Evolutionary conservation across 768 basidiomycete species (phyloP).

Genomic region (Naganishia onofrii): DNA sequence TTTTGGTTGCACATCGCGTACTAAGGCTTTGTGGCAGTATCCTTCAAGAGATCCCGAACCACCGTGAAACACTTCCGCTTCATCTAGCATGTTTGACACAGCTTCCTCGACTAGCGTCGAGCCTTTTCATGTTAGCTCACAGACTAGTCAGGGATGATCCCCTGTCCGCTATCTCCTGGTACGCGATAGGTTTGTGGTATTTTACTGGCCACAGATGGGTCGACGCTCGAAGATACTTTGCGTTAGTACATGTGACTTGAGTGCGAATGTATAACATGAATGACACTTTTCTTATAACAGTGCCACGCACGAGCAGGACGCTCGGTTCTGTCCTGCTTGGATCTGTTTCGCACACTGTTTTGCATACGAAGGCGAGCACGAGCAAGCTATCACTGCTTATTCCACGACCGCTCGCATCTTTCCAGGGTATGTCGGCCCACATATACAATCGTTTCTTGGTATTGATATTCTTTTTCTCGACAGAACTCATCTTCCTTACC

Average conservation of each 20-base stretch:
- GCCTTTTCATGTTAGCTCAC: conserved; percentile 92
- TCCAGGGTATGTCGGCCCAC: conserved; percentile 66
- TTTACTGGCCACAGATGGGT: conserved; percentile 79
- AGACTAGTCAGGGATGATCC: conserved; percentile 93
- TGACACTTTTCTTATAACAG: background rate
- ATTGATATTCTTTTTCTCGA: background rate
- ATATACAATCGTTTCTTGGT: background rate
- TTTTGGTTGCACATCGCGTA: conserved; percentile 56
- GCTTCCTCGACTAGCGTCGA: conserved; percentile 81
- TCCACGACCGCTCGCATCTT: conserved; percentile 95
- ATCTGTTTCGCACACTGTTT: conserved; percentile 97
- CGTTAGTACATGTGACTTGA: conserved; percentile 57
- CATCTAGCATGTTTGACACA: conserved; percentile 99
- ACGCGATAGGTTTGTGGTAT: conserved; percentile 97
- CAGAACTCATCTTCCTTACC: conserved; percentile 90
- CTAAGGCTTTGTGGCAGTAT: conserved; percentile 55
- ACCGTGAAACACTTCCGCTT: conserved; percentile 82
- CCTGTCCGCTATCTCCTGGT: conserved; percentile 91
- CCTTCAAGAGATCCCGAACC: conserved; percentile 75
- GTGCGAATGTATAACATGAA: background rate
- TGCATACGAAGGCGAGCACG: conserved; percentile 94
- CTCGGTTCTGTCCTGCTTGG: conserved; percentile 94
- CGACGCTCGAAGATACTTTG: conserved; percentile 90
- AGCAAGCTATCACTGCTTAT: conserved; percentile 96
- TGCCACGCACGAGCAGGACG: conserved; percentile 57